phyloP scores from a whole-genome alignment of 2,329 filamentous ascomycete species.

The Cadophora gregata region DNA sequence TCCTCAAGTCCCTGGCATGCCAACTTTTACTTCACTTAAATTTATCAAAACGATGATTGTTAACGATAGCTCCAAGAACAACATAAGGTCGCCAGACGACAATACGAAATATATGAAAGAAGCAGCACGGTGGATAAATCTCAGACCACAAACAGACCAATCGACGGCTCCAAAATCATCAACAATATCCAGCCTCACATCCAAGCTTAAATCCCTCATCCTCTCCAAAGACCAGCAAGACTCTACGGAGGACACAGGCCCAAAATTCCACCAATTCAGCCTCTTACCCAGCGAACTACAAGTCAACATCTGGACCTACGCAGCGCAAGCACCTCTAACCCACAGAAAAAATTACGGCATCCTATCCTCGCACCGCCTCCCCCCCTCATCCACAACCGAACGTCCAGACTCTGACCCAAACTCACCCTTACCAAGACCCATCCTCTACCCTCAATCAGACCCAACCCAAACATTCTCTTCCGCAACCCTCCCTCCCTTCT shows the following conservation, averaged over 20 bases:
- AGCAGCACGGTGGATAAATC: not conserved
- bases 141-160: not conserved
- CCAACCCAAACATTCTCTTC: constrained; percentile 4
- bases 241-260: not conserved
- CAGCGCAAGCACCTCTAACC: not conserved
- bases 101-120: not conserved
- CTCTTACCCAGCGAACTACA: constrained; percentile 10
- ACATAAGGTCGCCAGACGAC: not conserved
- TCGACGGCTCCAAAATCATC: not conserved
- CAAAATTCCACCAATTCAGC: constrained; percentile 5
- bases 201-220: not conserved
- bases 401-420: not conserved
- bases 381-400: not conserved
- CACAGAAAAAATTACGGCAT: constrained; percentile 2
- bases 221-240: not conserved
- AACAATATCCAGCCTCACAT: not conserved
- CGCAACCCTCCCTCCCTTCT: not conserved
- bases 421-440: not conserved
- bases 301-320: constrained; percentile 3
- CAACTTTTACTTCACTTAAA: not conserved
- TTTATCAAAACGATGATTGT: not conserved
- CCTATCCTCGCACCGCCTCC: not conserved
- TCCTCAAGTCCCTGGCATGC: not conserved
- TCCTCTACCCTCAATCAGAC: not conserved
- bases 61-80: not conserved